These are phyloP conservation scores for Blastobotrys buckinghamii DNA, from an alignment of 1,139 yeast species.

Conservation along the genomic window DNA sequence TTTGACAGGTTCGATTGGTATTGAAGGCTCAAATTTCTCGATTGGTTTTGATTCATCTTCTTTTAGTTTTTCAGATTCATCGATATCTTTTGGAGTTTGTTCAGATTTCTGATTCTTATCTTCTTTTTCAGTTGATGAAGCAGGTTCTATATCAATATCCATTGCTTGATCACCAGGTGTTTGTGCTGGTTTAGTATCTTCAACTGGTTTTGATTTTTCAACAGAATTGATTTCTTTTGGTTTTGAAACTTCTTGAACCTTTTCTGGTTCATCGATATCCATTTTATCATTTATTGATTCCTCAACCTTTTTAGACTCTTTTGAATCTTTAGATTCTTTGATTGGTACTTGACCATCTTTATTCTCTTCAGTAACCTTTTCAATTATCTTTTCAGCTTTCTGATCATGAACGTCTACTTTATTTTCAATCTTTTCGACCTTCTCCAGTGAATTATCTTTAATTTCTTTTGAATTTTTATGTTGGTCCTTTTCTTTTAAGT, in stretches of 20 bases:
- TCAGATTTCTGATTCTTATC: background rate
- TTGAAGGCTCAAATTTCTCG: background rate
- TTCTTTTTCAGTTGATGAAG: background rate
- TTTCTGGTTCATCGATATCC: slow-evolving; percentile 1
- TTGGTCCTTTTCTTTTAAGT: background rate
- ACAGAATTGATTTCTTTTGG: background rate
- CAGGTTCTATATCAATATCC: slow-evolving; percentile 4
- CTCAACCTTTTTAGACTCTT: background rate
- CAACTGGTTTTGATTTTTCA: background rate
- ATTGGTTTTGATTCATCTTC: background rate
- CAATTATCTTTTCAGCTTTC: slow-evolving; percentile 4
- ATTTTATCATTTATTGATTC: background rate
- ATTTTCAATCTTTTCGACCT: background rate
- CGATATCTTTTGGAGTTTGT: slow-evolving; percentile 2
- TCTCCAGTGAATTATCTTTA: slow-evolving; percentile 1
- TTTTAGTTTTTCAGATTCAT: background rate
- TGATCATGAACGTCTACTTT: slow-evolving; percentile 2
- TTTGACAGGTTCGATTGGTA: background rate
- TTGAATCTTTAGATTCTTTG: background rate
- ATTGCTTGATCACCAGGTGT: background rate
- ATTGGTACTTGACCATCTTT: background rate
- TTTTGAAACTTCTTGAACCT: background rate
- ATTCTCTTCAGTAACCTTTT: slow-evolving; percentile 5
- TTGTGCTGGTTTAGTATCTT: background rate
- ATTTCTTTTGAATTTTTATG: background rate